Percentiles rank a stretch among this genome's conserved stretches.
These are phyloP conservation scores for Hirschioporus abietinus DNA, from an alignment of 768 basidiomycete genomes.

Conservation along the genomic window DNA sequence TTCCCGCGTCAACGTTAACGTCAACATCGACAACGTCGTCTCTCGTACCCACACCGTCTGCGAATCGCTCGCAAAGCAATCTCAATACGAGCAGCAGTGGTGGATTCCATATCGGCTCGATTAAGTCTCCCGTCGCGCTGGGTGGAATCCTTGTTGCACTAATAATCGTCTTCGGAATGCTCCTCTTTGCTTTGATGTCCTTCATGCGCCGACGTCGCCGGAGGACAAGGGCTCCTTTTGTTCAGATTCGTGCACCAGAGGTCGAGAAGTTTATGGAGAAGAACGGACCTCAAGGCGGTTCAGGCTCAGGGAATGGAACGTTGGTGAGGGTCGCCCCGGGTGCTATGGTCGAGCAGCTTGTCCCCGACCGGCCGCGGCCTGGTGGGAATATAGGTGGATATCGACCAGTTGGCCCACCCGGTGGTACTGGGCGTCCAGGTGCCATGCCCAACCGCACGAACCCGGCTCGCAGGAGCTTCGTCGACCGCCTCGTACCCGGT, in stretches of 20 bases:
- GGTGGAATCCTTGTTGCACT: neutral
- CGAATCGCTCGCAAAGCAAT: neutral
- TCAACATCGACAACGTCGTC: neutral
- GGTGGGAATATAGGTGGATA: neutral
- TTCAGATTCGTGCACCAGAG: neutral
- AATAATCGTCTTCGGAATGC: neutral
- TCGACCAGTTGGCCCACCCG: neutral
- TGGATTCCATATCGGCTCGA: neutral
- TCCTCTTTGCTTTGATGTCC: neutral
- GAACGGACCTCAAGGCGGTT: neutral
- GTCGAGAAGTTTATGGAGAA: neutral
- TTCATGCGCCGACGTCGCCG: neutral
- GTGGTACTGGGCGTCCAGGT: neutral
- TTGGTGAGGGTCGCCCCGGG: neutral
- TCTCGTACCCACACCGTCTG: neutral
- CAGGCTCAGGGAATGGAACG: neutral
- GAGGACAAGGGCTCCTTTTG: neutral
- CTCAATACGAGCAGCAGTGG: neutral
- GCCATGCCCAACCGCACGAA: neutral
- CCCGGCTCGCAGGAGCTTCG: neutral
- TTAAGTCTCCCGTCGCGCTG: neutral
- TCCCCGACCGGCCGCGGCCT: neutral
- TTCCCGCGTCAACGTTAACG: neutral
- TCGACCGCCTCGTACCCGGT: neutral
- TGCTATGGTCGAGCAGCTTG: neutral